Evolutionary conservation across 192 early-diverging fungal genomes (phyloP).

Genomic region (Gryganskiella cystojenkinii): DNA sequence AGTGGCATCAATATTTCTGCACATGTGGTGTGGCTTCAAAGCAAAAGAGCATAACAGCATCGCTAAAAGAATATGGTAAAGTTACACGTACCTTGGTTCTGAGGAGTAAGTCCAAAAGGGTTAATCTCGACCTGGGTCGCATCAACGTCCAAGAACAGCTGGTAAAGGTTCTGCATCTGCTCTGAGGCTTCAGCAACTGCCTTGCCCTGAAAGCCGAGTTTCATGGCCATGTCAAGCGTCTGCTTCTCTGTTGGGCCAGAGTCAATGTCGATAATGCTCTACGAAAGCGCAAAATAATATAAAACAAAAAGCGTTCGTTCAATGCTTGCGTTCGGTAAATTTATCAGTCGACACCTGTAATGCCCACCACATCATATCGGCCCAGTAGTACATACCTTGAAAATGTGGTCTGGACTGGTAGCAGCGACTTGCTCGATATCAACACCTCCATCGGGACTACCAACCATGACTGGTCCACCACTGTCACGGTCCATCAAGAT

Average conservation of each 20-base stretch:
- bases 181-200: slow-evolving; percentile 39
- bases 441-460: slow-evolving; percentile 39
- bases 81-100: slow-evolving; percentile 33
- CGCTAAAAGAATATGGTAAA: too few species aligned
- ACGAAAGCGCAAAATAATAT: not conserved
- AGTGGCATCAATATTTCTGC: too few species aligned
- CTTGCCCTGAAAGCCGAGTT: slow-evolving; percentile 43
- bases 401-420: slow-evolving; percentile 22
- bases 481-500: slow-evolving; percentile 48
- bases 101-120: slow-evolving; percentile 41
- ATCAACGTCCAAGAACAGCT: slow-evolving; percentile 42
- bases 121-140: slow-evolving; percentile 43
- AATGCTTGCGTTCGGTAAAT: not conserved
- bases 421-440: slow-evolving; percentile 44
- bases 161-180: slow-evolving; percentile 48
- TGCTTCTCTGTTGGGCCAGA: slow-evolving; percentile 43
- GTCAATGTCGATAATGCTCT: slow-evolving; percentile 38
- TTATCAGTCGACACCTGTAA: too few species aligned
- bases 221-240: slow-evolving; percentile 48
- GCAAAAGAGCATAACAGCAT: too few species aligned
- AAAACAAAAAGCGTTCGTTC: not conserved
- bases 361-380: too few species aligned
- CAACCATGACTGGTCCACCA: slow-evolving; percentile 40
- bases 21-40: too few species aligned
- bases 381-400: slow-evolving; percentile 18